These are phyloP conservation scores for Sclerotinia glacialis DNA, from an alignment of 2,329 filamentous ascomycete genomes.

Conservation along the genomic window DNA sequence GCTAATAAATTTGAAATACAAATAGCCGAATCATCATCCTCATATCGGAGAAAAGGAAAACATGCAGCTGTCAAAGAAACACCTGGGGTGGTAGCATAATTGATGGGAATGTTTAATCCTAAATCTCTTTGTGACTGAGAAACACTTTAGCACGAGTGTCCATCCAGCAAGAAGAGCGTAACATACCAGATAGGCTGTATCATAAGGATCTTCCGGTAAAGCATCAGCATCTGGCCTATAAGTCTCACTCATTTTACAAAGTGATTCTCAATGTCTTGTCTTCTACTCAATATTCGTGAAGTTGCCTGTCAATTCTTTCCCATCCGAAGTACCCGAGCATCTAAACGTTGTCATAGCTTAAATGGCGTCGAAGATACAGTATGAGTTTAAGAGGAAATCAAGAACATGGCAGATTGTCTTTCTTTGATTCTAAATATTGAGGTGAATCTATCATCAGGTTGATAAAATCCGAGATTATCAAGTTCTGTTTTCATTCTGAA, in stretches of 20 bases:
- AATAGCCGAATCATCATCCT: slow-evolving; percentile 48
- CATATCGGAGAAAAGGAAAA: slow-evolving; percentile 54
- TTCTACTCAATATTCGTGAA: not conserved
- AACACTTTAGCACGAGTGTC: slow-evolving; percentile 21
- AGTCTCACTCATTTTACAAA: slow-evolving; percentile 42
- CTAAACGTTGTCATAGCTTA: not conserved
- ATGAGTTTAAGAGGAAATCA: no score
- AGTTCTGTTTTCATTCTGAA: not conserved
- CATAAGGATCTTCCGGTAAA: slow-evolving; percentile 39
- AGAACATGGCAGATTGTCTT: not conserved
- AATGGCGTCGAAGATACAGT: not conserved
- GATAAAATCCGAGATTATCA: not conserved
- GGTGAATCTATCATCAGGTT: not conserved
- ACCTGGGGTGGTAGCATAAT: slow-evolving; percentile 57
- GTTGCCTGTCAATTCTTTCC: slow-evolving; percentile 2
- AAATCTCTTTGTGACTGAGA: slow-evolving; percentile 59
- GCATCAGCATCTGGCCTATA: slow-evolving; percentile 43
- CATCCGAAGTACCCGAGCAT: slow-evolving; percentile 1
- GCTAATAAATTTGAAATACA: slow-evolving; percentile 63
- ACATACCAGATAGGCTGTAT: slow-evolving; percentile 33
- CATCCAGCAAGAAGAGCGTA: not conserved
- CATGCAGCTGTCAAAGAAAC: slow-evolving; percentile 58
- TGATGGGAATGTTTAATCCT: slow-evolving; percentile 57
- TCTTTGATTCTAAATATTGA: no score
- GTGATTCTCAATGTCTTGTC: not conserved